These are phyloP conservation scores for Hortiboletus flavorubellus DNA, from an alignment of 768 basidiomycete genomes.

Conservation along the genomic window DNA sequence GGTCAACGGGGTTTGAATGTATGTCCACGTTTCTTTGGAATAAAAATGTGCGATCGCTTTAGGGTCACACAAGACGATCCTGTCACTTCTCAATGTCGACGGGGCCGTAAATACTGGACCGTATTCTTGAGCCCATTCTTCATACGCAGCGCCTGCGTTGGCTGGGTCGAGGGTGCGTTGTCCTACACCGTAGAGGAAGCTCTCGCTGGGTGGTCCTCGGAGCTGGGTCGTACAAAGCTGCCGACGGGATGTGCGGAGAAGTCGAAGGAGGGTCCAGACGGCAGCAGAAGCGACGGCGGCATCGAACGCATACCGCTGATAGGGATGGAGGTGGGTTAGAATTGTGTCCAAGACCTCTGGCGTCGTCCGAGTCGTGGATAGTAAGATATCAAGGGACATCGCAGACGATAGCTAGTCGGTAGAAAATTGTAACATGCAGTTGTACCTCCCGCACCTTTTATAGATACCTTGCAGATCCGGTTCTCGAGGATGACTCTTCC, in stretches of 20 bases:
- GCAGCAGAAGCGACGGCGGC: background rate
- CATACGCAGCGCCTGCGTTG: conserved; percentile 7
- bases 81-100: background rate
- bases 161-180: background rate
- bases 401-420: no score
- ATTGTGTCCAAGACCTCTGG: background rate
- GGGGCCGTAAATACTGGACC: conserved; percentile 11
- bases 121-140: conserved; percentile 17
- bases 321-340: background rate
- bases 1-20: conserved; percentile 36
- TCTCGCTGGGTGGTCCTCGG: conserved; percentile 11
- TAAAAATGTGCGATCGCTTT: conserved; percentile 24
- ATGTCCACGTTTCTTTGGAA: conserved; percentile 23
- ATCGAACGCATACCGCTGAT: background rate
- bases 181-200: conserved; percentile 14
- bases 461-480: no score
- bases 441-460: no score
- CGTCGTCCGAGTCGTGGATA: background rate
- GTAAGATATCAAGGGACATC: background rate
- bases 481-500: no score
- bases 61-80: conserved; percentile 35
- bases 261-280: conserved; percentile 10
- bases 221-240: conserved; percentile 1
- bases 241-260: background rate
- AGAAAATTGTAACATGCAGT: no score